Evolutionary conservation across 768 basidiomycete species (phyloP).

Genomic region (Galerina sulciceps): DNA sequence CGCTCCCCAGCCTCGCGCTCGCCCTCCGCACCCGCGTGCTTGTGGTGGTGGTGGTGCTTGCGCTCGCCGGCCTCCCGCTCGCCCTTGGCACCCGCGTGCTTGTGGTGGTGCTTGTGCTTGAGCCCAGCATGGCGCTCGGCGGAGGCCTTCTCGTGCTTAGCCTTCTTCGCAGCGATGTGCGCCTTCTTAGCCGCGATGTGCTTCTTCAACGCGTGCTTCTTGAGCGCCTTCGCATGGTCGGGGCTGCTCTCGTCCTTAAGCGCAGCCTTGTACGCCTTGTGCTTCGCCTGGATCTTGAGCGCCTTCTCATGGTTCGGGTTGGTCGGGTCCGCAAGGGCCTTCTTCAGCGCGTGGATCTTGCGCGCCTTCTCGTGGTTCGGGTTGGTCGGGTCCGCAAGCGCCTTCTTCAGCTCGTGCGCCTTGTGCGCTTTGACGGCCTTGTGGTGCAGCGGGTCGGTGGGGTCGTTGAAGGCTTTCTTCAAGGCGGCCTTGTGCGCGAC

Average conservation of each 20-base stretch:
- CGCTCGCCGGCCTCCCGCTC: no score
- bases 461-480: constrained; percentile 13
- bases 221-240: constrained; percentile 6
- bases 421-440: background rate
- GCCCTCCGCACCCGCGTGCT: no score
- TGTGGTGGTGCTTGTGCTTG: constrained; percentile 2
- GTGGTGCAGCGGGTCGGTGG: constrained; percentile 5
- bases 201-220: background rate
- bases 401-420: constrained; percentile 5
- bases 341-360: background rate
- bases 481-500: constrained; percentile 2
- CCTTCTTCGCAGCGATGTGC: background rate
- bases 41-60: background rate
- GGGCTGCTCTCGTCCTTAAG: constrained; percentile 8
- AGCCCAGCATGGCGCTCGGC: background rate
- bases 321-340: background rate
- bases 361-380: constrained; percentile 11
- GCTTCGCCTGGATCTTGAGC: background rate
- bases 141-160: background rate
- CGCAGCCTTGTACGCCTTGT: background rate
- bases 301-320: background rate
- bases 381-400: constrained; percentile 11
- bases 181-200: background rate
- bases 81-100: no score
- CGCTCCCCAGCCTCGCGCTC: no score